Base-by-base conservation (phyloP, 2,329 filamentous ascomycete species). In the Claviceps maximensis region DNA sequence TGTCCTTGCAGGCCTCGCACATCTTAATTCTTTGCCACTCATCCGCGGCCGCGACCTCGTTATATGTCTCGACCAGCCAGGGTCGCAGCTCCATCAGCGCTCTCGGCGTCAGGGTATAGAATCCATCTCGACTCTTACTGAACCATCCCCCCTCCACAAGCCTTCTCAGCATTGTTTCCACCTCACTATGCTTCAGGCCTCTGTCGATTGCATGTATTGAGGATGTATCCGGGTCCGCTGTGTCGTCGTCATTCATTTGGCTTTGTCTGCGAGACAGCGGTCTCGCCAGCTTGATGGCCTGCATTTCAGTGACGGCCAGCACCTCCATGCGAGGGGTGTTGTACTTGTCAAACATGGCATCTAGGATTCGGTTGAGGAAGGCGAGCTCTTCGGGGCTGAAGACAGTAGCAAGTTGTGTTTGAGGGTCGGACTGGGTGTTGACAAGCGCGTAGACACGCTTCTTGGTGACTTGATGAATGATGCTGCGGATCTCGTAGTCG, bases 51-150 rank as follows among this genome's bases (percentile, higher is more conserved):
- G 80, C 78, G 0, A 76, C 70, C 53, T 94, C 87, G 63, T 98
- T 97, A 68, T 95, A 98, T 29, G 85, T 88, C 51, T 87, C 86
- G n/a, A 88, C 71, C 49, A 98, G 76, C 83, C 90, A 97, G 1
- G 79, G 76, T 54, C 85, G 77, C 54, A 98, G 71, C 72, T 98
- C 93, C 74, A 97, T 81, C 59, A 98, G 71, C 1, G 82, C 85
- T 9, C 91, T 79, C 3, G 89, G 80, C 50, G 83, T 84, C 19
- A 96, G 74, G 19, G 78, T 81, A 67, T 89, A 96, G 68, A 84
- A 95, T 0, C 82, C 82, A 12, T 76, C 76, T 17, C 66, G 63
- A 55, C 86, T 93, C 64, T 82, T 80, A 65, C 91, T 84, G 53
- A 98, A 77, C 88, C 93, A 98, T 2, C 86, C 86, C 61, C 93